Evolutionary conservation across 495 filamentous ascomycete species (phyloP), one percentile per base, ranked within the genome.

Genomic region (Aspergillus olivimuriae): DNA sequence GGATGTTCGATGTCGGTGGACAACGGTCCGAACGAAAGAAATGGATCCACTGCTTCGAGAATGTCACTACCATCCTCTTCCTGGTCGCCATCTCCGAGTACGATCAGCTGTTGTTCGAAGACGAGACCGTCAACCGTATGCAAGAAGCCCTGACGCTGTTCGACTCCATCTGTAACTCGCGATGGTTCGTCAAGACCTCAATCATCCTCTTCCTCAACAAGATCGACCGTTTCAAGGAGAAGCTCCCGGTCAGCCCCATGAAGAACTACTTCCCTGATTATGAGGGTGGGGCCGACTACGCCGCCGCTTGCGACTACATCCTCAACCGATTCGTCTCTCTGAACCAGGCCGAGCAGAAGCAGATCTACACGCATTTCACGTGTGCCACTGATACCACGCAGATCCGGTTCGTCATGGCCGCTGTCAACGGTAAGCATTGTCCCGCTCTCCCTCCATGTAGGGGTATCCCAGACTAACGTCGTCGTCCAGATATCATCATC

Each of bases 41-140:
- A 83, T 99, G 92, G 92, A 99, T 99, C 47, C 92, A 99, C 74
- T 95, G 91, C 75, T 98, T 98, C 72, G 92, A 98, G 73, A 97
- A 98, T 56, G 92, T 98, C 58, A 95, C 91, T 34, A 95, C 92
- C 14, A 95, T 98, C 54, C 85, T 98, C 26, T 98, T 98, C 82
- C 69, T 98, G 44, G 92, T 97, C 44, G 92, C 92, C 64, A 98
- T 98, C 62, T 97, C 92, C 57, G 92, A 95, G 63, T 98, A 98
- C 76, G 92, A 98, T 63, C 92, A 97, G 69, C 75, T 96, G 51
- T 78, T 98, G 17, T 95, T 98, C 62, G 92, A 98, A 67, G 92
- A 98, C 47, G 74, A 77, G 61, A 75, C 73, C 19, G 73, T 77
- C 59, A 98, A 98, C 75, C 92, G 94, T 74, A 98, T 98, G 92